These are phyloP conservation scores for Aspergillus olivimuriae DNA, from an alignment of 495 filamentous ascomycete species.

Conservation along the genomic window DNA sequence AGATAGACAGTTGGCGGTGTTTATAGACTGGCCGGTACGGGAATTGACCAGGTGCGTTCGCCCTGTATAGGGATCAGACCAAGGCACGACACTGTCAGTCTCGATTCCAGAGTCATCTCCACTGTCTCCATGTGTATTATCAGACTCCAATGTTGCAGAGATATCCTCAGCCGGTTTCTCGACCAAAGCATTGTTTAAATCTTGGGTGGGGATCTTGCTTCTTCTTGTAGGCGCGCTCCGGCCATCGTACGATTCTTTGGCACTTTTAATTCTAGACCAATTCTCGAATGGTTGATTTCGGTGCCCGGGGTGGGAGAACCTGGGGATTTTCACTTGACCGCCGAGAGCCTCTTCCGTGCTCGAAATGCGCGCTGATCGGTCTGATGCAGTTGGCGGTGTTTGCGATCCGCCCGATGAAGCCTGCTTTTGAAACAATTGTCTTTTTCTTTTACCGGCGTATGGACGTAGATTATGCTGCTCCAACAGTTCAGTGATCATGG, in stretches of 20 bases:
- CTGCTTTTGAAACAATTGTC: background rate
- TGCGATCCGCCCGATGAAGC: background rate
- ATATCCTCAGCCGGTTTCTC: too few relatives aligned
- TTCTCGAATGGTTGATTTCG: constrained; percentile 39
- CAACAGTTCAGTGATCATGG: constrained; percentile 61
- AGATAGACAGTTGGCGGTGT: background rate
- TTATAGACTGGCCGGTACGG: constrained; percentile 52
- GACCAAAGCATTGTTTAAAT: too few relatives aligned
- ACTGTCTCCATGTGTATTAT: too few relatives aligned
- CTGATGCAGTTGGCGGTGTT: background rate
- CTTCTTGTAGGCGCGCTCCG: background rate
- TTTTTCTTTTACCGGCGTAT: constrained; percentile 18
- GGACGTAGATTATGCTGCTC: constrained; percentile 61
- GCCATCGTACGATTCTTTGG: constrained; percentile 27
- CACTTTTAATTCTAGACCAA: constrained; percentile 67
- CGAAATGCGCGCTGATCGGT: background rate
- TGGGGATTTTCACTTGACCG: constrained; percentile 28
- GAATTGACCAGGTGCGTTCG: constrained; percentile 50
- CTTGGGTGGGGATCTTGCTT: too few relatives aligned
- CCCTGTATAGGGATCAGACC: constrained; percentile 65
- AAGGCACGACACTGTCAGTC: too few relatives aligned
- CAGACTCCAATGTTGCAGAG: too few relatives aligned
- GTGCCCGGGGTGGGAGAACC: constrained; percentile 15
- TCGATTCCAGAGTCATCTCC: too few relatives aligned
- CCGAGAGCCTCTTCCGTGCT: constrained; percentile 23